Evolutionary conservation across 768 basidiomycete species (phyloP), one percentile per base, ranked within the genome.

Genomic region (Hygrocybe punicea): DNA sequence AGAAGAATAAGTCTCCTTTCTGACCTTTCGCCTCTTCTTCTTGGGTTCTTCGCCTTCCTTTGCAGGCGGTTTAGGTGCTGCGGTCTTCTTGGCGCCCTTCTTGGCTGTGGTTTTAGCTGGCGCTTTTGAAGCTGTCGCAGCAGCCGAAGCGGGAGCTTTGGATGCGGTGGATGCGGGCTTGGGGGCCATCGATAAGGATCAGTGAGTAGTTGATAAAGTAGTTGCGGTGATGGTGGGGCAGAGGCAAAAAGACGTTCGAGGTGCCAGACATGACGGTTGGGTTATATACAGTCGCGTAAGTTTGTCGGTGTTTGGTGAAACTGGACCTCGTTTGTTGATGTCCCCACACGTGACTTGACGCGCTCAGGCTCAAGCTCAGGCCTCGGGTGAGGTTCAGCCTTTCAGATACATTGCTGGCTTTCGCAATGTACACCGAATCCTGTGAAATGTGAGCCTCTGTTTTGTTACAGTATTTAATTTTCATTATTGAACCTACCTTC

Each of bases 1-100:
- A 34, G 91, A 91, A 19, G 91, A 87, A 79, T 93, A 93, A 2
- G 91, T 93, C 80, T 93, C 91, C 80, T 92, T 92, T 75, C 92
- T 81, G 53, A 81, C 71, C 82, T 86, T 87, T 65, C 87, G 79
- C 80, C 88, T 87, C 83, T 93, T 93, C 84, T 91, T 91, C 73
- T 92, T 88, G 47, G 82, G 84, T 53, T 84, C 85, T 40, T 79
- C 80, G 37, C 79, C 76, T 6, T 85, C 72, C 56, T 76, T 68
- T 25, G 77, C 70, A 25, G 59, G 53, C 23, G 59, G 54, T 42
- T 60, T 60, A 14, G 40, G 23, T 65, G 81, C 82, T 57, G 84
- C 73, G 0, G 86, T 86, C 77, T 91, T 93, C 81, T 93, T 93
- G 33, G 86, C 87, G 8, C 84, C 85, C 74, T 91, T 89, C 11